Evolutionary conservation across 2,329 filamentous ascomycete genomes (phyloP), one percentile per base, ranked within the genome.

Genomic region (Podosphaera xanthii): DNA sequence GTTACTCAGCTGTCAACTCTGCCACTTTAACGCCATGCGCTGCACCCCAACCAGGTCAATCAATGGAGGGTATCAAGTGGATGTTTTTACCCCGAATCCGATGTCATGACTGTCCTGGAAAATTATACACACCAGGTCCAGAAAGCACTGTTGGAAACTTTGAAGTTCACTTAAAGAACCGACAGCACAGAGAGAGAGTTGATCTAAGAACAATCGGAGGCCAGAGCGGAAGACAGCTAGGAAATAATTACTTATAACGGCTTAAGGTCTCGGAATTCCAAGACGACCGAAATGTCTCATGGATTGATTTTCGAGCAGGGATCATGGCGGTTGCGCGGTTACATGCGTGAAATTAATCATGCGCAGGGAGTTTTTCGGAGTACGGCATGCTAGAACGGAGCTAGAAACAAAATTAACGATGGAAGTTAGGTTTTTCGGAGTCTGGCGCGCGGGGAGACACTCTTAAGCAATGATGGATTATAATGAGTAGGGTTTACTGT

Each of bases 21-120:
- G 75, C 79, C 56, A 90, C 86, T 2, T 80, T 84, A 61, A 72
- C 78, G 30, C 80, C 82, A 31, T 76, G 86, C 57, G 74, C 81
- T 44, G 72, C 69, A 66, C 76, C 70, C 61, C 67, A 68, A 12
- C 67, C 69, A 1, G 76, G 75, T 44, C 74, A 76, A 14, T 72
- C 77, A 7, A 83, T 78, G 59, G 74, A 77, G 61, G 79, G 84
- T 62, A 75, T 87, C 62, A 86, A 84, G 66, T 87, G 84, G 65
- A 86, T 86, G 72, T 97, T 85, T 71, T 76, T 95, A 57, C 92
- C 92, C 7, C 79, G 92, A 57, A 96, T 98, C 63, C 79, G 87
- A 60, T 98, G 92, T 70, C 80, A 84, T 54, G 92, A 98, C 70
- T 97, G 92, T 69, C 87, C 88, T 0, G 88, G 87, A 36, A 97